Evolutionary conservation across 345 rosid genomes (phyloP).

Genomic region (Euphorbia tirucalli): DNA sequence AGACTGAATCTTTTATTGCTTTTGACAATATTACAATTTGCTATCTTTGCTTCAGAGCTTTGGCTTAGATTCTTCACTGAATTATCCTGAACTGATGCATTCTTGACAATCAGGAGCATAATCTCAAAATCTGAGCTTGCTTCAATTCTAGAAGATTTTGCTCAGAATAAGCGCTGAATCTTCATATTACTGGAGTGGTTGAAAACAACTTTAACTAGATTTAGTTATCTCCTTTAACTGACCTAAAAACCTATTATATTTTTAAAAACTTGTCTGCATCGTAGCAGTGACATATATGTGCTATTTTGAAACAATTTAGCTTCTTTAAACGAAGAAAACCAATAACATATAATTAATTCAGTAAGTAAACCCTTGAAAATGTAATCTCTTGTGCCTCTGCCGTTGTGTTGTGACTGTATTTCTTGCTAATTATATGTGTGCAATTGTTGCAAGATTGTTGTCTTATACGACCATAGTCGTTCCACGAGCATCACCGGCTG

Average conservation of each 20-base stretch:
- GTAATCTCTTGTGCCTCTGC: background rate
- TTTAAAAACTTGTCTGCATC: background rate
- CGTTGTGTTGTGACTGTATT: background rate
- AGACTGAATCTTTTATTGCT: too few species aligned
- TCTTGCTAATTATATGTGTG: constrained; percentile 9
- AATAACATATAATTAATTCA: background rate
- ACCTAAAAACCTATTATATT: background rate
- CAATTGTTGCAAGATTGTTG: constrained; percentile 44
- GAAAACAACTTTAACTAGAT: background rate
- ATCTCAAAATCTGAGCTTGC: background rate
- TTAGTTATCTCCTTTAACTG: background rate
- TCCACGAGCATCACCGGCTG: constrained; percentile 57
- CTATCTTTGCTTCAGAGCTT: background rate
- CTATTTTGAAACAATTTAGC: background rate
- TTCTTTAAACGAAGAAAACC: background rate
- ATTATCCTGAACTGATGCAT: background rate
- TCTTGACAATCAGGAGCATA: background rate
- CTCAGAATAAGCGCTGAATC: background rate
- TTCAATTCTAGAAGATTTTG: background rate
- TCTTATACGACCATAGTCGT: constrained; percentile 32
- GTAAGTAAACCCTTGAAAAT: background rate
- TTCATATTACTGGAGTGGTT: background rate
- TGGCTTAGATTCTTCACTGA: background rate
- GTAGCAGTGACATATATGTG: background rate
- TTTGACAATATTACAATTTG: background rate